phyloP scores from a whole-genome alignment of 495 filamentous ascomycete species.

The Tirmania nivea region DNA sequence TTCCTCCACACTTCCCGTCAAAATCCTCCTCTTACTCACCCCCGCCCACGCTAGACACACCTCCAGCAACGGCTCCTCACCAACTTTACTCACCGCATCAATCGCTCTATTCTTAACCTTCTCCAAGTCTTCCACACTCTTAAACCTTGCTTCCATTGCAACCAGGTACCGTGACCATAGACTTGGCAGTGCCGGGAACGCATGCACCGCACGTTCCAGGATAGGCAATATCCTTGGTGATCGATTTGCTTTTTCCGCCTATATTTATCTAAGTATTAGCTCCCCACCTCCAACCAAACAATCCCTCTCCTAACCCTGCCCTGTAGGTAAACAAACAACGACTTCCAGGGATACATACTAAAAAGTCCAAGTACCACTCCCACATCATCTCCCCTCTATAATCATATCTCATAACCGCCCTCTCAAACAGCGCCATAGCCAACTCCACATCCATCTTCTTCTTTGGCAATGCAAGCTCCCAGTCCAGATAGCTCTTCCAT shows the following conservation, averaged over 20 bases:
- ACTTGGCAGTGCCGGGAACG: constrained; percentile 78
- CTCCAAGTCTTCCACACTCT: constrained; percentile 57
- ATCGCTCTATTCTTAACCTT: constrained; percentile 83
- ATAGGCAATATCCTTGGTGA: constrained; percentile 28
- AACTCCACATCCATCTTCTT: constrained; percentile 29
- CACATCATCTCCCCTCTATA: constrained; percentile 34
- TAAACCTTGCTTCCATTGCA: constrained; percentile 50
- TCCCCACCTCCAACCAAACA: constrained; percentile 14
- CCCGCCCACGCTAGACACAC: neutral
- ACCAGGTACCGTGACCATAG: constrained; percentile 81
- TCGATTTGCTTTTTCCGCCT: constrained; percentile 12
- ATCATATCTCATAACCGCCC: constrained; percentile 45
- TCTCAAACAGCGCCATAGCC: constrained; percentile 29
- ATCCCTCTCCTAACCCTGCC: constrained; percentile 3
- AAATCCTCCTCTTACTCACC: constrained; percentile 19
- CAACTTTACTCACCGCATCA: constrained; percentile 41
- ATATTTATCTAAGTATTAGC: constrained; percentile 17
- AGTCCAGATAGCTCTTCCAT: constrained; percentile 52
- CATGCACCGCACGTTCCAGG: constrained; percentile 54
- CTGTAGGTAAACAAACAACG: constrained; percentile 11
- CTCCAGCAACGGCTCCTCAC: constrained; percentile 6
- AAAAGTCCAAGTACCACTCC: constrained; percentile 60
- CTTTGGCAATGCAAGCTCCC: constrained; percentile 45
- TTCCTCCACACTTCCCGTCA: constrained; percentile 59
- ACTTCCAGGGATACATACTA: constrained; percentile 25